phyloP scores from a whole-genome alignment of 176 grass and related monocot genomes.

The Thinopyrum elongatum region DNA sequence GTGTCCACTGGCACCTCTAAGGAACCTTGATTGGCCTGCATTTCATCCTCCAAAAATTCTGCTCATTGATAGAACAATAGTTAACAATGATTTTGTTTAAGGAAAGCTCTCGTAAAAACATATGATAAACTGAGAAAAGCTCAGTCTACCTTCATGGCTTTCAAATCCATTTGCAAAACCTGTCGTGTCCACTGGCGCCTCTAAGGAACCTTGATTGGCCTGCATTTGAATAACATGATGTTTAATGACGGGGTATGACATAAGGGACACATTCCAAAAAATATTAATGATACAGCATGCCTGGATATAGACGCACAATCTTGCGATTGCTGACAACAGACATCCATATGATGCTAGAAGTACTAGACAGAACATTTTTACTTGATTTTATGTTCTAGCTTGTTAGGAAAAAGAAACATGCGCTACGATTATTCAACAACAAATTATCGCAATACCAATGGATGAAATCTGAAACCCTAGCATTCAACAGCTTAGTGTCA shows the following conservation, averaged over 20 bases:
- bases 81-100: not conserved
- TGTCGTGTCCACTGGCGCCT: not conserved
- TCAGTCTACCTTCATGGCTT: slow-evolving; percentile 42
- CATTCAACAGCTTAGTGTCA: not conserved
- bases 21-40: slow-evolving; percentile 40
- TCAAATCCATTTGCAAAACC: slow-evolving; percentile 37
- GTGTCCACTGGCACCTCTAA: slow-evolving; percentile 15
- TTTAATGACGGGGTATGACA: not conserved
- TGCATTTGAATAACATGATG: slow-evolving; percentile 23
- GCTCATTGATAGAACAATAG: slow-evolving; percentile 4
- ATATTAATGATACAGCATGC: not conserved
- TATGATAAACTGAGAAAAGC: not conserved
- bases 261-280: not conserved
- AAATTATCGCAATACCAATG: not conserved
- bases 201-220: slow-evolving; percentile 36
- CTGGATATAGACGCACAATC: not conserved
- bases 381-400: not conserved
- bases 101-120: not conserved
- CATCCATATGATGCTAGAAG: not conserved
- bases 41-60: slow-evolving; percentile 25
- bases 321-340: not conserved
- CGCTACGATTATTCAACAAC: not conserved
- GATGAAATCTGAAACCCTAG: slow-evolving; percentile 9
- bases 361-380: not conserved
- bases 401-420: not conserved